Conservation (phyloP, 2,329 filamentous ascomycete genomes). For the Microdochium trichocladiopsis region DNA sequence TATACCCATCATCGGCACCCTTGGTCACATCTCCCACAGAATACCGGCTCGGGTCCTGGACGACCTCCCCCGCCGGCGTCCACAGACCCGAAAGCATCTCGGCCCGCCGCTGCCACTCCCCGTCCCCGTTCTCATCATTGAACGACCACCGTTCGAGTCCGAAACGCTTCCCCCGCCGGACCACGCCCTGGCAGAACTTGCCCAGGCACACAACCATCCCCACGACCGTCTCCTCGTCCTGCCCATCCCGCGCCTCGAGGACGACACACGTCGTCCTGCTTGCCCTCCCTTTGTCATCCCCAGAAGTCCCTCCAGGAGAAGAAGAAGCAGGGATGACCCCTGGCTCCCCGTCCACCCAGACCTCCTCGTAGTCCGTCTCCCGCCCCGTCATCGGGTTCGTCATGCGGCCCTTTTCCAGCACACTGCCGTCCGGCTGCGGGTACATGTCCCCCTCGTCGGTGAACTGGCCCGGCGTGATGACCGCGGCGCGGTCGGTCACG, state of each 20-base stretch:
- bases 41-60: no score
- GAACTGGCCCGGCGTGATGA: constrained; percentile 1
- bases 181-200: constrained; percentile 46
- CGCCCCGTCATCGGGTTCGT: constrained; percentile 46
- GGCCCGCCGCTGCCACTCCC: no score
- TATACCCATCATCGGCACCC: no score
- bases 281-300: neutral
- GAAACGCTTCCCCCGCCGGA: constrained; percentile 33
- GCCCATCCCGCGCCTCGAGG: constrained; percentile 27
- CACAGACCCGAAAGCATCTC: no score
- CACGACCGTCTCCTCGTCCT: constrained; percentile 20
- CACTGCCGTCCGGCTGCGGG: constrained; percentile 19
- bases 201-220: constrained; percentile 50
- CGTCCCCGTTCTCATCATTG: constrained; percentile 9
- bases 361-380: constrained; percentile 55
- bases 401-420: constrained; percentile 53
- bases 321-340: constrained; percentile 15
- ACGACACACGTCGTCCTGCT: constrained; percentile 25
- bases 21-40: no score
- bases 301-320: constrained; percentile 2
- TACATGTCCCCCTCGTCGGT: constrained; percentile 52
- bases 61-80: no score
- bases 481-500: constrained; percentile 11
- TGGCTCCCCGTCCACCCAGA: constrained; percentile 47
- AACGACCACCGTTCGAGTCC: constrained; percentile 51